A percentile compares a stretch with the other conserved stretches of the same genome.
These are phyloP conservation scores for Pouteria campechiana DNA, from an alignment of 179 eudicot species.

Conservation along the genomic window DNA sequence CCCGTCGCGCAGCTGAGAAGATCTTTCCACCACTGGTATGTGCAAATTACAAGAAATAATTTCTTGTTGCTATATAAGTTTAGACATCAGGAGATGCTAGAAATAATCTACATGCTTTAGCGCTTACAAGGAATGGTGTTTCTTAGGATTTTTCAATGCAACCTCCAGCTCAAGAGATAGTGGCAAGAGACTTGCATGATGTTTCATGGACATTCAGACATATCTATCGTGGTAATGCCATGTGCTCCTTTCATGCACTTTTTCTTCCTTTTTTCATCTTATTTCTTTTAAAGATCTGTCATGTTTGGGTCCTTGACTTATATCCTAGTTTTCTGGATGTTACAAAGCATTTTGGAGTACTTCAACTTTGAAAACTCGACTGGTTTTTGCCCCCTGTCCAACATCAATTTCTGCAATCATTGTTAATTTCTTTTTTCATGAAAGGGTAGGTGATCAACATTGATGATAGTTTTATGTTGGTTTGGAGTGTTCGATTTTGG, in stretches of 20 bases:
- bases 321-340: too few relatives aligned
- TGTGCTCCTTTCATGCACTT: neutral
- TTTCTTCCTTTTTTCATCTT: neutral
- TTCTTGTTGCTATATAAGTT: neutral
- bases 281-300: too few relatives aligned
- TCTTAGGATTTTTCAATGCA: conserved; percentile 91
- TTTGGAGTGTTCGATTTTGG: neutral
- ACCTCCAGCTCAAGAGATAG: conserved; percentile 95
- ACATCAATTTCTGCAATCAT: too few relatives aligned
- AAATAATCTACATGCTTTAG: neutral
- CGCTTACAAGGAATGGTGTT: conserved; percentile 26
- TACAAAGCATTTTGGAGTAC: too few relatives aligned
- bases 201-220: conserved; percentile 98
- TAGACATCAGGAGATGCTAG: neutral
- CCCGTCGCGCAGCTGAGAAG: conserved; percentile 98
- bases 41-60: conserved; percentile 1
- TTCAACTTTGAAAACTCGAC: too few relatives aligned
- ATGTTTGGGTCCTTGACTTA: too few relatives aligned
- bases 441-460: too few relatives aligned
- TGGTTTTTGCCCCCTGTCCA: too few relatives aligned
- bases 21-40: conserved; percentile 89
- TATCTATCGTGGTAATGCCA: conserved; percentile 82
- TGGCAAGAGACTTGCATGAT: conserved; percentile 90
- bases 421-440: too few relatives aligned
- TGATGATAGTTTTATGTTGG: too few relatives aligned